Evolutionary conservation across 2,329 filamentous ascomycete genomes (phyloP), one percentile per base, ranked within the genome.

Genomic region (Cercospora zeae-maydis): DNA sequence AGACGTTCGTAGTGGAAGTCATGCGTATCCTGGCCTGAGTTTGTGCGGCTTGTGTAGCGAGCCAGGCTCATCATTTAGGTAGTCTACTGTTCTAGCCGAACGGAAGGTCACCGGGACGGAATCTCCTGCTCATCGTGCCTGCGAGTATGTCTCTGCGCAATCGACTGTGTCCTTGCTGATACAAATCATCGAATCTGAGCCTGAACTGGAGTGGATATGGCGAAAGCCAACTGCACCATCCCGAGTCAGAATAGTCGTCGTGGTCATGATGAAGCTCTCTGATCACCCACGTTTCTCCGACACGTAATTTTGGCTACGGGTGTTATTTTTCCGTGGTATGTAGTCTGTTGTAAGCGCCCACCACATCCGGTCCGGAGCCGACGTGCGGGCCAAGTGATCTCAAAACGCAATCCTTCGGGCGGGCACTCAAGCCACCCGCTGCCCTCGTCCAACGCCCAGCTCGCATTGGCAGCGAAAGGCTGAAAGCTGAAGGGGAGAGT

Each of bases 1-100:
- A 72, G 59, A 7, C 58, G 58, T n/a, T 62, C 61, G 63, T 73
- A 71, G 19, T 59, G 63, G 39, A 69, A 73, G 42, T 70, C 68
- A n/a, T 39, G 58, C 7, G 59, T 42, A 27, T 66, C 49, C 51
- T 31, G 49, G 34, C 49, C 24, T 13, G 34, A 45, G 13, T 42
- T 54, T 42, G 65, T 59, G 16, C 65, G 66, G 60, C 66, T 69
- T 55, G 64, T 69, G 67, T 67, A 69, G 31, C 69, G 66, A 24
- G 66, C 67, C 21, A 71, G 58, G 56, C 63, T 68, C 67, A 69
- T 69, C 9, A 11, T 49, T 21, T 34, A n/a, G 24, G 19, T 16
- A n/a, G n/a, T n/a, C n/a, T n/a, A 30, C 33, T 13, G 4, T 52
- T 24, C 36, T n/a, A 19, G 24, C 13, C 33, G 21, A 9, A 49